Base-by-base conservation (phyloP, 768 basidiomycete genomes). In the Pholiota conissans region DNA sequence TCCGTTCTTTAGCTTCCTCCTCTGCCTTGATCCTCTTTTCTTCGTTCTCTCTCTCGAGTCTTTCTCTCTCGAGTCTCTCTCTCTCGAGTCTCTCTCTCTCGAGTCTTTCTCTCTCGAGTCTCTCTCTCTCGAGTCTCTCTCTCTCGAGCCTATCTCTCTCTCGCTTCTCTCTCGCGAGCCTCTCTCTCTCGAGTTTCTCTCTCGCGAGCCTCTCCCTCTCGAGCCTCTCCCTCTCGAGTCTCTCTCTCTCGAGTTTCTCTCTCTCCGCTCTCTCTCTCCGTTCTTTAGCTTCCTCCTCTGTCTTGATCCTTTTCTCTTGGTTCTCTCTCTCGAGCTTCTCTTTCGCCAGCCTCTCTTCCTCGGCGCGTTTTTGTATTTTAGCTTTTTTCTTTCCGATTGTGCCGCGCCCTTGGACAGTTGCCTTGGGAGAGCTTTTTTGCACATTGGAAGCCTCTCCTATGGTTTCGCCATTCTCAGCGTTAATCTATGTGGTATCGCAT, bases 111-210 rank as follows among this genome's bases (percentile, higher is more conserved):
- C 48, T 16, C 22, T 52, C n/a, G n/a, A 26, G 16, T 42, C 40
- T 48, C 42, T 61, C 29, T 37, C 27, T 39, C 26, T 24, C 48
- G 42, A 42, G 35, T 59, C 34, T 37, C 32, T 37, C 26, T 52
- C 32, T 27, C 50, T 13, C 11, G 34, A 27, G 16, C 40, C 26
- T 20, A 5, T 27, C 13, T 30, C 40, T 53, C 32, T 52, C 49
- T 58, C 20, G 22, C n/a, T 35, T 52, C 50, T 40, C 28, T 46
- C 57, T 55, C 59, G 16, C 37, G 29, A n/a, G 24, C 32, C 34
- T 56, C 62, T 39, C 57, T 57, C 35, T 59, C 52, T 32, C 30
- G n/a, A n/a, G 26, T 27, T 50, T 52, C 40, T 45, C 32, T 58
- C n/a, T n/a, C 49, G 27, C 37, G n/a, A n/a, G n/a, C 56, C 20